phyloP scores from a whole-genome alignment of 345 rosid species.

The Hypericum androsaemum region DNA sequence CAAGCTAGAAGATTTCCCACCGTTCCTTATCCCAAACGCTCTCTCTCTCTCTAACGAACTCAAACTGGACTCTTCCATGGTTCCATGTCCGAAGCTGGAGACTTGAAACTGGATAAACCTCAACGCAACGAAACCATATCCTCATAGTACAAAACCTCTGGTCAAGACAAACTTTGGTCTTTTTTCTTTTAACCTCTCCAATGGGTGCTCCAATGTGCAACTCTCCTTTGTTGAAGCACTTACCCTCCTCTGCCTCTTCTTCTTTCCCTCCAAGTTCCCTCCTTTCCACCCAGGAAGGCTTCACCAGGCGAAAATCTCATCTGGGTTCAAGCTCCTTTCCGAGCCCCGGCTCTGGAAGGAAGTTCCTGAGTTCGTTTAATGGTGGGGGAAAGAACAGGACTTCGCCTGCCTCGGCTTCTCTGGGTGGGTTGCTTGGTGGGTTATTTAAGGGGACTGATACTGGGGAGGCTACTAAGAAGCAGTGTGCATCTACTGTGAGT shows the following conservation, averaged over 20 bases:
- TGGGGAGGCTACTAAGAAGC: constrained; percentile 82
- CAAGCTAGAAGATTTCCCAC: too few species aligned
- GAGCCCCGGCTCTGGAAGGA: constrained; percentile 7
- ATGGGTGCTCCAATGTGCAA: constrained; percentile 45
- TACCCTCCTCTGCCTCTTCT: constrained; percentile 25
- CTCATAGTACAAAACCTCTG: not conserved
- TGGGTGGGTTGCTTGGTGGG: constrained; percentile 75
- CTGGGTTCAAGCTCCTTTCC: constrained; percentile 25
- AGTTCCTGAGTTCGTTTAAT: constrained; percentile 13
- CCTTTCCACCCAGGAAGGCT: constrained; percentile 14
- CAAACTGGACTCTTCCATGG: not conserved
- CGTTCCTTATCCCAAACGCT: not conserved
- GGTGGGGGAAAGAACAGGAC: constrained; percentile 25
- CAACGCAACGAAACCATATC: not conserved
- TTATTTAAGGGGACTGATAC: constrained; percentile 77
- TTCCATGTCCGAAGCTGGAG: too few species aligned
- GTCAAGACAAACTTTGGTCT: not conserved
- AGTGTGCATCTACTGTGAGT: constrained; percentile 45
- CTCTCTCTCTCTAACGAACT: not conserved
- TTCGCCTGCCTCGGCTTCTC: constrained; percentile 43
- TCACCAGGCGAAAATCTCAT: constrained; percentile 15
- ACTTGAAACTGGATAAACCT: too few species aligned
- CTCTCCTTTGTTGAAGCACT: constrained; percentile 21
- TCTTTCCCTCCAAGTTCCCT: constrained; percentile 28
- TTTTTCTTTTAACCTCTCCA: not conserved